These are phyloP conservation scores for Ustilago xerochloae DNA, from an alignment of 1,284 basidiomycete species.

Conservation along the genomic window DNA sequence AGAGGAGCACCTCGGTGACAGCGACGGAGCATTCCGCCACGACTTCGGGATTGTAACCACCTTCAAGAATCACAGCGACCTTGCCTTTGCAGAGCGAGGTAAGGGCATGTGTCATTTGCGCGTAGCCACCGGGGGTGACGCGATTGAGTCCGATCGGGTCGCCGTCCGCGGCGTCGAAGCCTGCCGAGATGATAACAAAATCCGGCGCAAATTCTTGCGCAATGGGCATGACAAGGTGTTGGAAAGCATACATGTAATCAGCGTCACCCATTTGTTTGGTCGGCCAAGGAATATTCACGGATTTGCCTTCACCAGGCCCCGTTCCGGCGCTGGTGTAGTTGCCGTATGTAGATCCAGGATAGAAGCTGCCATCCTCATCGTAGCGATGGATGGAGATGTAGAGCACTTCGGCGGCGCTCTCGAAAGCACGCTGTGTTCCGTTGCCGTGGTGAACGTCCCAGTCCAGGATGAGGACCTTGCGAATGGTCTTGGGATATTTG, in stretches of 20 bases:
- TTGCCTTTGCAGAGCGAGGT: slow-evolving; percentile 87
- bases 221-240: slow-evolving; percentile 95
- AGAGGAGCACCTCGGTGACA: slow-evolving; percentile 84
- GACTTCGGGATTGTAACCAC: slow-evolving; percentile 92
- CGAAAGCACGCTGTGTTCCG: slow-evolving; percentile 94
- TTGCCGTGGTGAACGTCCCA: slow-evolving; percentile 99
- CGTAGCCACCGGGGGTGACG: slow-evolving; percentile 92
- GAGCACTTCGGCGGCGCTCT: slow-evolving; percentile 88
- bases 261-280: slow-evolving; percentile 87
- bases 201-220: slow-evolving; percentile 96
- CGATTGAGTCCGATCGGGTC: slow-evolving; percentile 90
- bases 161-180: slow-evolving; percentile 94
- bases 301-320: slow-evolving; percentile 79
- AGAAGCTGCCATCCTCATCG: slow-evolving; percentile 79
- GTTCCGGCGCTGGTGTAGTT: slow-evolving; percentile 85
- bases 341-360: slow-evolving; percentile 91
- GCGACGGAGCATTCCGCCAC: slow-evolving; percentile 87
- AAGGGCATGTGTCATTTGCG: slow-evolving; percentile 98
- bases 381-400: slow-evolving; percentile 97
- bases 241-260: slow-evolving; percentile 96
- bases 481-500: slow-evolving; percentile 74
- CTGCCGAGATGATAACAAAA: slow-evolving; percentile 95
- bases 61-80: slow-evolving; percentile 94
- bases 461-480: slow-evolving; percentile 88
- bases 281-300: slow-evolving; percentile 97